Evolutionary conservation across 2,329 filamentous ascomycete species (phyloP).

Genomic region (Cladorrhinum sp.): DNA sequence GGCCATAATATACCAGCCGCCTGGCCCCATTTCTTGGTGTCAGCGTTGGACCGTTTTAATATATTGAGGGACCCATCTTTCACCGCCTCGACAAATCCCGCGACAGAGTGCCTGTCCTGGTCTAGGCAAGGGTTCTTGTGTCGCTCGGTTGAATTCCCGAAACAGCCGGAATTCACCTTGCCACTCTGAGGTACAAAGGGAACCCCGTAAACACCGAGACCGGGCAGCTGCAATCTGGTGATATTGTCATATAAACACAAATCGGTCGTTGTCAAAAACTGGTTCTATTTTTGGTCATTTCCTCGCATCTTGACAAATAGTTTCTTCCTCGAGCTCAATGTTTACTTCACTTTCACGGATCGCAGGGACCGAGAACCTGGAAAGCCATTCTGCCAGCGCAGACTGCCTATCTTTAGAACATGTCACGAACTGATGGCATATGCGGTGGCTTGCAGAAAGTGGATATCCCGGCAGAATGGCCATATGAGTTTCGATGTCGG

Average conservation of each 20-base stretch:
- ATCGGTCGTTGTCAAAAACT: neutral
- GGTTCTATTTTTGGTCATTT: neutral
- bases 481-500: neutral
- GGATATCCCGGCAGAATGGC: neutral
- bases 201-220: neutral
- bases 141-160: neutral
- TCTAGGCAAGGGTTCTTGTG: neutral
- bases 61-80: neutral
- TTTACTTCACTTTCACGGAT: neutral
- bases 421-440: neutral
- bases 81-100: too few relatives aligned
- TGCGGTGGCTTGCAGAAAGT: neutral
- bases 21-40: neutral
- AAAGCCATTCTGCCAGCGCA: neutral
- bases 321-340: neutral
- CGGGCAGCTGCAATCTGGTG: neutral
- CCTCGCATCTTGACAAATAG: neutral
- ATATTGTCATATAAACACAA: neutral
- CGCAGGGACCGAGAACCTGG: neutral
- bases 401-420: neutral
- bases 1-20: neutral
- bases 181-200: neutral
- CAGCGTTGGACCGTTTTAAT: neutral
- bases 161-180: neutral
- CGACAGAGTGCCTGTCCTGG: too few relatives aligned